Conservation (phyloP, 1,284 basidiomycete species). For the Afroboletus lepidellus region DNA sequence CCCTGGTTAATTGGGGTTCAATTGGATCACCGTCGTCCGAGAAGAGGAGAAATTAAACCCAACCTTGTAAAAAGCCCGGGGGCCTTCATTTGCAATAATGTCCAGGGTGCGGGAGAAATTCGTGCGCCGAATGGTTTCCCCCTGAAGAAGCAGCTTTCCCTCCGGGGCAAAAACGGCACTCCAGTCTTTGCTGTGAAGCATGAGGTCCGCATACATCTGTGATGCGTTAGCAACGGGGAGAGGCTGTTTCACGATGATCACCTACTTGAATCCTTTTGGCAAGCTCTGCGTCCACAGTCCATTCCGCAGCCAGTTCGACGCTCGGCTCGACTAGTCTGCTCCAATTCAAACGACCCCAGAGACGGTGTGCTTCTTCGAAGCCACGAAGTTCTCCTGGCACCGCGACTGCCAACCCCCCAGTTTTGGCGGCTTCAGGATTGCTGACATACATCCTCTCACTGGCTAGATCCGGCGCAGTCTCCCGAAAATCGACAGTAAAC, state of each 20-base stretch:
- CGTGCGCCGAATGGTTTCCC: constrained; percentile 68
- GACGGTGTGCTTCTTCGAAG: constrained; percentile 72
- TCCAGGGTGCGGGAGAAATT: constrained; percentile 71
- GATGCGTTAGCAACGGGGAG: constrained; percentile 10
- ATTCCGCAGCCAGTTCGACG: constrained; percentile 71
- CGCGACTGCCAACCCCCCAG: constrained; percentile 80
- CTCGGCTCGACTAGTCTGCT: constrained; percentile 72
- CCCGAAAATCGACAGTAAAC: constrained; percentile 85
- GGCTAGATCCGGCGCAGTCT: constrained; percentile 74
- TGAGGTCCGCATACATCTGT: constrained; percentile 56
- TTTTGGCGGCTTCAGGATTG: constrained; percentile 50
- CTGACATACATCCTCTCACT: constrained; percentile 74
- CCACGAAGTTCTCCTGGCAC: constrained; percentile 88
- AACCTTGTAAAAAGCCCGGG: constrained; percentile 75
- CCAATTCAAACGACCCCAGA: constrained; percentile 85
- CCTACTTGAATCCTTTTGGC: constrained; percentile 68
- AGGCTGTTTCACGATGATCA: constrained; percentile 12
- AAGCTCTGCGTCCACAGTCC: constrained; percentile 75
- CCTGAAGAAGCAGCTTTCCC: constrained; percentile 70
- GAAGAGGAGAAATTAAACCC: constrained; percentile 26
- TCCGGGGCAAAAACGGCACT: constrained; percentile 74
- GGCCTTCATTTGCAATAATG: constrained; percentile 64
- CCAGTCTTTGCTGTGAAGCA: constrained; percentile 82
- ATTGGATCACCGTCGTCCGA: constrained; percentile 11
- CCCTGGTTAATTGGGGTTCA: constrained; percentile 45